A percentile compares a stretch with the other conserved stretches of the same genome.
phyloP scores from a whole-genome alignment of 306 rosid genomes.

The Inga laurina region DNA sequence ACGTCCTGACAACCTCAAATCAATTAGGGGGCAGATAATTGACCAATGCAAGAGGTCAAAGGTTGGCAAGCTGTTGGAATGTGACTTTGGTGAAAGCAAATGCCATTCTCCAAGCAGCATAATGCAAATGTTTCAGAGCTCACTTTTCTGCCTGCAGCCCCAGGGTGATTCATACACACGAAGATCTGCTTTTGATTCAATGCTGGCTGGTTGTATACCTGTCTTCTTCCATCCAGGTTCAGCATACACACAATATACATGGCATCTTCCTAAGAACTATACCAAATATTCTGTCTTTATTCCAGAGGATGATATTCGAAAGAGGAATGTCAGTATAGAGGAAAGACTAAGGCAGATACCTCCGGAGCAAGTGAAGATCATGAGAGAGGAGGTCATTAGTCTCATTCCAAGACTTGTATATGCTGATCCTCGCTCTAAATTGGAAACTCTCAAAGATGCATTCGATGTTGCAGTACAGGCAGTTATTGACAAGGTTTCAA shows the following conservation, averaged over 20 bases:
- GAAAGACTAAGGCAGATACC: constrained; percentile 78
- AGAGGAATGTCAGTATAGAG: constrained; percentile 73
- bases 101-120: constrained; percentile 96
- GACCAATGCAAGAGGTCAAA: constrained; percentile 76
- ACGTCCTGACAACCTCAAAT: constrained; percentile 80
- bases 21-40: constrained; percentile 89
- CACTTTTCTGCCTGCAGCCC: constrained; percentile 94
- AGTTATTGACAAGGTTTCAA: constrained; percentile 78
- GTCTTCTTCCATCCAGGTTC: constrained; percentile 99
- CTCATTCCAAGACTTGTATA: constrained; percentile 87
- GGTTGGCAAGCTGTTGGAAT: constrained; percentile 85
- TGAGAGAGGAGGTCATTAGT: constrained; percentile 93
- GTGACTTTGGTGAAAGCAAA: constrained; percentile 98
- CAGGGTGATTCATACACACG: constrained; percentile 97
- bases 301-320: constrained; percentile 84
- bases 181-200: constrained; percentile 96
- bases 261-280: constrained; percentile 95
- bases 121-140: constrained; percentile 97
- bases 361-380: constrained; percentile 64
- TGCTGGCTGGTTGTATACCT: constrained; percentile 97
- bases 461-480: constrained; percentile 95
- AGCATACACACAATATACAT: constrained; percentile 91
- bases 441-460: constrained; percentile 82
- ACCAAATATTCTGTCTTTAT: constrained; percentile 85
- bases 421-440: constrained; percentile 90